Evolutionary conservation across 208 protist species (phyloP), one percentile per base, ranked within the genome.

Genomic region (Acanthamoeba triangularis): DNA sequence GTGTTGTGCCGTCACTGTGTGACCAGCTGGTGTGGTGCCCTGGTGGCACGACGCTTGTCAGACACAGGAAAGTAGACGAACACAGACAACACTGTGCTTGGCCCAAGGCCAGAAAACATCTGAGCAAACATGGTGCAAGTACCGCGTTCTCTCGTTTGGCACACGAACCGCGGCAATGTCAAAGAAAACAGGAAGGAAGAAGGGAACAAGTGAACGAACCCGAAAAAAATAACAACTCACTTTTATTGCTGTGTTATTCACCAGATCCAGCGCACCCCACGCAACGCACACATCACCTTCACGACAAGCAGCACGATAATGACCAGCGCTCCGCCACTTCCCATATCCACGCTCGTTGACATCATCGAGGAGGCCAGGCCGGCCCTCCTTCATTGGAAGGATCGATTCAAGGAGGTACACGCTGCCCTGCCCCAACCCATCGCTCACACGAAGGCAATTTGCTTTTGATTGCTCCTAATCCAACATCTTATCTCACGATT

Each of bases 401-500:
- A 82, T 23, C 74, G 74, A 3, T 82, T 82, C 74, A 82, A 82
- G 74, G 74, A 82, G 33, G 74, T 82, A 47, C 74, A 74, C 11
- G 6, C 74, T 78, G 20, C 18, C 69, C 37, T 78, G 25, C 30
- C 3, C 65, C 65, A 74, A 10, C 65, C 11, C n/a, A 3, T 18
- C 52, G 1, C 5, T 20, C 52, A 56, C 5, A 6, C 5, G 52
- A 1, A 56, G 52, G 52, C 52, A 20, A 11, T 1, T 2, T 56
- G 52, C 52, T 8, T 54, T 54, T 54, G 49, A 54, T 54, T 20
- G 49, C 49, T 54, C 10, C 49, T 11, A 54, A 54, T 54, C 49
- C 49, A 54, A 41, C 37, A 1, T 41, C 37, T 3, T 3, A 41
- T 41, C n/a, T n/a, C 37, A 41, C 37, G 37, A 41, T 41, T 41